These are phyloP conservation scores for Termitomyces sp. DNA, from an alignment of 768 basidiomycete genomes.

Conservation along the genomic window DNA sequence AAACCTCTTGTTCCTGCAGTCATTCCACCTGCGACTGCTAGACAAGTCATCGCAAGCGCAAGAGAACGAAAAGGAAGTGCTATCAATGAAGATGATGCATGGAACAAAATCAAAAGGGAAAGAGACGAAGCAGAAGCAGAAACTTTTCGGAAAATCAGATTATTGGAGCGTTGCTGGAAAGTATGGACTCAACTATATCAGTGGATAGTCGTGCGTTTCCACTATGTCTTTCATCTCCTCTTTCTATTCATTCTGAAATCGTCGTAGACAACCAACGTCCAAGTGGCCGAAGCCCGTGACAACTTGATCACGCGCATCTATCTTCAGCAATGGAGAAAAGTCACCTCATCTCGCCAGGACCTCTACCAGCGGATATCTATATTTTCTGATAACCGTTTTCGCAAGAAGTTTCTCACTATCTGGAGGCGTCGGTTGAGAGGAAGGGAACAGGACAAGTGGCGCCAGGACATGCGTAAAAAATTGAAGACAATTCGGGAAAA, in stretches of 20 bases:
- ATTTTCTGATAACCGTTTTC: slow-evolving; percentile 38
- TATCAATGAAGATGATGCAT: slow-evolving; percentile 70
- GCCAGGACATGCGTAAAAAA: slow-evolving; percentile 63
- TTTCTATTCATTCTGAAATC: neutral
- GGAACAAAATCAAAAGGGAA: slow-evolving; percentile 70
- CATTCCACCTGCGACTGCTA: slow-evolving; percentile 19
- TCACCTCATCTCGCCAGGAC: slow-evolving; percentile 29
- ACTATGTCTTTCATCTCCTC: neutral
- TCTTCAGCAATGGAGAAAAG: slow-evolving; percentile 58
- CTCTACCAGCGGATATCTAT: slow-evolving; percentile 36
- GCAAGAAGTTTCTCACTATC: slow-evolving; percentile 34
- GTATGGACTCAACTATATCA: slow-evolving; percentile 67
- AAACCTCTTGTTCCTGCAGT: slow-evolving; percentile 12
- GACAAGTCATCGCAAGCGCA: slow-evolving; percentile 23
- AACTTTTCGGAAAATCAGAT: slow-evolving; percentile 53
- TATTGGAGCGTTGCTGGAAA: slow-evolving; percentile 69
- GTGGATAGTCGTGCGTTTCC: slow-evolving; percentile 65
- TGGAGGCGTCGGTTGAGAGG: slow-evolving; percentile 57
- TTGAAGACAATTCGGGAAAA: slow-evolving; percentile 60
- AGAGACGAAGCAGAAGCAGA: slow-evolving; percentile 71
- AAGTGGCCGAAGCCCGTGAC: slow-evolving; percentile 67
- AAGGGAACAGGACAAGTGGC: slow-evolving; percentile 56
- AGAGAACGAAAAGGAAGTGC: slow-evolving; percentile 42
- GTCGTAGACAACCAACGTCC: slow-evolving; percentile 60
- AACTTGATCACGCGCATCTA: slow-evolving; percentile 54